Conservation (phyloP, 805 yeast genomes). For the Barnettozyma californica region DNA sequence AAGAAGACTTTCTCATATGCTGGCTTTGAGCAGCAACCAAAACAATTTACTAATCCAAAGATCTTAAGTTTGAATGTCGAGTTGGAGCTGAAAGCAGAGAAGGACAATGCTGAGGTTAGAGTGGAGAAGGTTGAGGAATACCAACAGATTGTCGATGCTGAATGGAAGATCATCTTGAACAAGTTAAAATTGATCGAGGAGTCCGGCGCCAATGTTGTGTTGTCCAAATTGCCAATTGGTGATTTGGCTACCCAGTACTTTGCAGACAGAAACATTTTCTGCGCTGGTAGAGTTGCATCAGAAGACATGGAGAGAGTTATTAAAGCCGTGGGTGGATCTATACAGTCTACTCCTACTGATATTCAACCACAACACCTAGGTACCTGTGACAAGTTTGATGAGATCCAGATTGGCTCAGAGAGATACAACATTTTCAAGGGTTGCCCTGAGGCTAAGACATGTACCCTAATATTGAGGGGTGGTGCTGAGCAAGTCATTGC, state of each 20-base stretch:
- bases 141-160: constrained; percentile 98
- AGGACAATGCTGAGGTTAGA: constrained; percentile 97
- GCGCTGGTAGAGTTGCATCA: constrained; percentile 90
- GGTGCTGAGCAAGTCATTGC: constrained; percentile 98
- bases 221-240: constrained; percentile 94
- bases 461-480: constrained; percentile 90
- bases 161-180: constrained; percentile 88
- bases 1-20: constrained; percentile 97
- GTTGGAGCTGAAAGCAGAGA: constrained; percentile 94
- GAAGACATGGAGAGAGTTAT: constrained; percentile 93
- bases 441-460: constrained; percentile 87
- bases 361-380: constrained; percentile 71
- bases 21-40: constrained; percentile 98
- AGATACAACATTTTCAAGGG: constrained; percentile 92
- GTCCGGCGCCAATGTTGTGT: constrained; percentile 88
- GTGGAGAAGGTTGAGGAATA: constrained; percentile 90
- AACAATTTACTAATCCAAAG: constrained; percentile 72
- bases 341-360: constrained; percentile 75
- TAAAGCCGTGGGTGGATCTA: constrained; percentile 87
- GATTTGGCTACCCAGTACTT: constrained; percentile 98
- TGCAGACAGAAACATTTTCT: constrained; percentile 92
- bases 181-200: constrained; percentile 78
- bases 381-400: constrained; percentile 81
- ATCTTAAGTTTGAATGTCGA: constrained; percentile 85
- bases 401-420: constrained; percentile 92